Evolutionary conservation across 441 rosid genomes (phyloP).

Genomic region (Mallotus japonicus): DNA sequence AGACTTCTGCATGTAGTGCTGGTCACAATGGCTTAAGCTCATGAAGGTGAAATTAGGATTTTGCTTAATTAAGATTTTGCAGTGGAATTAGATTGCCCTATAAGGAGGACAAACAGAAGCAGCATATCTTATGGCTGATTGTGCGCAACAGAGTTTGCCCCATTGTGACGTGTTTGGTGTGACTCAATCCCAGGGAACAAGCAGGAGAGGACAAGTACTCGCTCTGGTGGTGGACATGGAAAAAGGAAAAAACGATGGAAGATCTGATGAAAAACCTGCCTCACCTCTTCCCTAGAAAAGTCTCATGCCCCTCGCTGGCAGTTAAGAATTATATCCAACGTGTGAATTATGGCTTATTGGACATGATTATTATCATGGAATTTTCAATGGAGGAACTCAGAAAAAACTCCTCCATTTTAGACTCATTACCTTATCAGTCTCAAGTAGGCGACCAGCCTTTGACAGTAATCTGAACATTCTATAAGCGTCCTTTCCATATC

Average conservation of each 20-base stretch:
- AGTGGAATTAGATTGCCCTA: background rate
- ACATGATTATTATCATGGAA: background rate
- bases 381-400: background rate
- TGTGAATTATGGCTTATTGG: background rate
- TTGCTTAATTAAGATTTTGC: background rate
- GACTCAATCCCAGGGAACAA: background rate
- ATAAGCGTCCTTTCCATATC: slow-evolving; percentile 69
- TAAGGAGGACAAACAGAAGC: background rate
- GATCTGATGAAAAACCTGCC: background rate
- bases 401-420: background rate
- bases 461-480: slow-evolving; percentile 74
- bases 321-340: background rate
- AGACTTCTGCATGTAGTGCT: no score
- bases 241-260: background rate
- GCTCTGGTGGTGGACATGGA: background rate
- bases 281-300: background rate
- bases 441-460: slow-evolving; percentile 48
- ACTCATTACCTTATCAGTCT: slow-evolving; percentile 68
- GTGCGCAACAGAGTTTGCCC: background rate
- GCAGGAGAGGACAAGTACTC: background rate
- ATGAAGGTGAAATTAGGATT: background rate
- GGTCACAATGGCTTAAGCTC: background rate
- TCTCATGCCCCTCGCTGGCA: background rate
- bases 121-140: background rate
- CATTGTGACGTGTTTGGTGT: background rate